phyloP scores from a whole-genome alignment of 179 eudicot genomes.

The Monotropa hypopitys region DNA sequence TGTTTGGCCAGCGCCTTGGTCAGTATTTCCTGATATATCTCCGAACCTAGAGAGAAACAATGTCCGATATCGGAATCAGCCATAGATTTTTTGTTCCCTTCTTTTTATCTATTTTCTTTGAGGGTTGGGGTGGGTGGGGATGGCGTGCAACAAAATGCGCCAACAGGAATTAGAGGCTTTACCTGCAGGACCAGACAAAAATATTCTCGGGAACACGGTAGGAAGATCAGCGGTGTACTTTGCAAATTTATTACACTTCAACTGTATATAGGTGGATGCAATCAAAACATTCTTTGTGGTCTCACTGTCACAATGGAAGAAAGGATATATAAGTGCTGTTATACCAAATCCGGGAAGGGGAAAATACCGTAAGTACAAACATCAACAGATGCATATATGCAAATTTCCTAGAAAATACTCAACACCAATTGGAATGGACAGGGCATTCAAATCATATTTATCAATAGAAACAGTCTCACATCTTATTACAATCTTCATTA shows the following conservation, averaged over 20 bases:
- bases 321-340: not conserved
- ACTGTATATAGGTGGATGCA: conserved; percentile 69
- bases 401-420: not conserved
- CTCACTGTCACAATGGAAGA: conserved; percentile 49
- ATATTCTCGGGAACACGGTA: conserved; percentile 65
- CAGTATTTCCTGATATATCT: conserved; percentile 85
- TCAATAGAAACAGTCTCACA: not conserved
- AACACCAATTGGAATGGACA: not conserved
- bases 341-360: not conserved
- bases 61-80: not conserved
- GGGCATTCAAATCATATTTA: not conserved
- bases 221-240: conserved; percentile 67
- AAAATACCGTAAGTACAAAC: not conserved
- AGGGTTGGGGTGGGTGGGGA: not conserved
- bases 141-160: not conserved
- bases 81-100: not conserved
- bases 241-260: conserved; percentile 52
- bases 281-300: conserved; percentile 73
- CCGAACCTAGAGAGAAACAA: conserved; percentile 49
- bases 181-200: conserved; percentile 96
- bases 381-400: not conserved
- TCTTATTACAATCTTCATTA: not conserved
- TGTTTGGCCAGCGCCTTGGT: conserved; percentile 77
- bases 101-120: not conserved
- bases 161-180: conserved; percentile 3